Percentiles rank a stretch among this genome's conserved stretches.
These are phyloP conservation scores for Scalesia atractyloides DNA, from an alignment of 129 eudicot species.

Conservation along the genomic window DNA sequence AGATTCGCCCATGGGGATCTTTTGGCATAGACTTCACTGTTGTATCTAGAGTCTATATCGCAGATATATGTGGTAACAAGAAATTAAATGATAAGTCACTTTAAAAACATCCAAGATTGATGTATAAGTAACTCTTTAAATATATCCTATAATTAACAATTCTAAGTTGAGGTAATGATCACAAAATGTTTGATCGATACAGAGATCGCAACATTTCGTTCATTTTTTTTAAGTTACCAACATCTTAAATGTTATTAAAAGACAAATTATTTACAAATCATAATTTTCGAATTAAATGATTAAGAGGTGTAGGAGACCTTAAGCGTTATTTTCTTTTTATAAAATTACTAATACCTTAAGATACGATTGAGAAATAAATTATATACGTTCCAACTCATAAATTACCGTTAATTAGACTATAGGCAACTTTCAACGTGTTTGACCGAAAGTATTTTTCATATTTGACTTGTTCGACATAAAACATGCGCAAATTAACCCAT, in stretches of 20 bases:
- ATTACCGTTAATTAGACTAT: neutral
- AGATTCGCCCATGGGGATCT: conserved; percentile 69
- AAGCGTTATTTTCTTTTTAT: too few species aligned
- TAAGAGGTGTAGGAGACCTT: neutral
- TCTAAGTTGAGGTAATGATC: neutral
- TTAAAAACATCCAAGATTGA: neutral
- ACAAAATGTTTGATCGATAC: neutral
- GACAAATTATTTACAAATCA: neutral
- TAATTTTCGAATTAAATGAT: neutral
- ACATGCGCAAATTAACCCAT: neutral
- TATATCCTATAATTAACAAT: neutral
- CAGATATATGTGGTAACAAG: conserved; percentile 12
- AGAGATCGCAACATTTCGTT: neutral
- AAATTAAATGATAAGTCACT: neutral
- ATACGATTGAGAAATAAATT: too few species aligned
- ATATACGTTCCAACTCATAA: too few species aligned
- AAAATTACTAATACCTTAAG: too few species aligned
- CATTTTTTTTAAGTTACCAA: neutral
- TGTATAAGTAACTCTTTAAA: too few species aligned
- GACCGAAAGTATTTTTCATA: neutral
- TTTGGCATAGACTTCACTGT: conserved; percentile 58
- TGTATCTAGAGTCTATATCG: conserved; percentile 61
- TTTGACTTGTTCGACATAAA: neutral
- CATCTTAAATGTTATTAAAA: neutral
- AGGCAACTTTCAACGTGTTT: neutral